Base-by-base conservation (phyloP, 2,329 filamentous ascomycete species). In the Gliomastix tumulicola region DNA sequence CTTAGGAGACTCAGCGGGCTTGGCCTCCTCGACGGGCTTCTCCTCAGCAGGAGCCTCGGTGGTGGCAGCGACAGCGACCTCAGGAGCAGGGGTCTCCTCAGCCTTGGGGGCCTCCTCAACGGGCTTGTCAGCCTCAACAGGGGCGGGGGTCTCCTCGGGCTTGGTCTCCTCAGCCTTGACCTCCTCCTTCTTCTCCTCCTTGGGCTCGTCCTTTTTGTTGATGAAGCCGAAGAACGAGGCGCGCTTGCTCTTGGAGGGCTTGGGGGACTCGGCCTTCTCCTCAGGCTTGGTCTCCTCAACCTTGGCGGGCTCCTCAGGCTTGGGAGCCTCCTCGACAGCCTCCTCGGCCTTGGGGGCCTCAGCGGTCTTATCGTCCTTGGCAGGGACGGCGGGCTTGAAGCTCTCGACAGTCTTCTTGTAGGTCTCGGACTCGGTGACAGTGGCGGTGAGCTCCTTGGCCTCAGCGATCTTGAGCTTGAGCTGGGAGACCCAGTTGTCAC, bases 401-500 rank as follows among this genome's bases (percentile, higher is more conserved):
- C 81, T 82, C 68, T 88, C 84, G 16, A 92, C 65, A 47, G 85
- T 80, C 51, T 76, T 72, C 80, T 95, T 96, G 82, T 95, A 98
- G 41, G 78, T 76, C 64, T 95, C 88, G 51, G 80, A 82, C 63
- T 82, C 79, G 45, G 77, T 76, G 50, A 96, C 76, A 38, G 74
- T 74, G 46, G 84, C 71, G 54, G 81, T 82, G 40, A 85, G 69
- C 51, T 83, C 82, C 75, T 92, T 94, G 54, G 88, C 89, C 68
- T 94, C 88, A 35, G 80, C 74, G 36, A 85, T 76, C 72, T 89
- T 87, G 54, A 76, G 67, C 76, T 92, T 88, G 50, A 95, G 62
- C 55, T 89, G 84, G 44, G 79, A 68, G 53, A 94, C 78, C 92
- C 92, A 97, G 74, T 84, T 87, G 63, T 95, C 88, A 57, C 90